These are phyloP conservation scores for Phytopythium ostracodes DNA, from an alignment of 352 stramenopile genomes.

Conservation along the genomic window DNA sequence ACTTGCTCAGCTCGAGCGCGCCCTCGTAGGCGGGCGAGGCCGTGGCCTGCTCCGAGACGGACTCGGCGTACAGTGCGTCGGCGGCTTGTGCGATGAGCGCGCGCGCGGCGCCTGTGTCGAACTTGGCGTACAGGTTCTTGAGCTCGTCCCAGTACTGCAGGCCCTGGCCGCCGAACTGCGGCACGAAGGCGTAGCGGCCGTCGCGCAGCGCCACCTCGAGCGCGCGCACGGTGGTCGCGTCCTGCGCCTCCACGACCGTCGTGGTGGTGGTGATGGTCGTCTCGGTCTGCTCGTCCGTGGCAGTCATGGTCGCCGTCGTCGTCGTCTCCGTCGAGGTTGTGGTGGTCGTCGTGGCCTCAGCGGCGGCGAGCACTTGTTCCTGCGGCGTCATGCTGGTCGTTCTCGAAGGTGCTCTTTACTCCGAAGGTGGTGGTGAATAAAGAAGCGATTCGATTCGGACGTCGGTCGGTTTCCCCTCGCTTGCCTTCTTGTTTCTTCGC, in stretches of 20 bases:
- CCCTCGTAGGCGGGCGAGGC: slow-evolving; percentile 49
- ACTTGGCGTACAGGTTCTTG: slow-evolving; percentile 35
- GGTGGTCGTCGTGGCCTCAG: slow-evolving; percentile 16
- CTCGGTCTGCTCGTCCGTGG: slow-evolving; percentile 17
- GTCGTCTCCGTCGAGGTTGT: slow-evolving; percentile 11
- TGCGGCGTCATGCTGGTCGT: slow-evolving; percentile 4
- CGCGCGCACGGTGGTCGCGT: slow-evolving; percentile 6
- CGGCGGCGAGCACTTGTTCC: slow-evolving; percentile 5
- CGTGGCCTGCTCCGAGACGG: slow-evolving; percentile 27
- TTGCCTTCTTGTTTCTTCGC: slow-evolving; percentile 9
- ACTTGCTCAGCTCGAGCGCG: slow-evolving; percentile 42
- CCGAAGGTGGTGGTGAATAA: not conserved
- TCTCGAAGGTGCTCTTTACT: slow-evolving; percentile 6
- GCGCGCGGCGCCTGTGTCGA: slow-evolving; percentile 21
- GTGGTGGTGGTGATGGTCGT: slow-evolving; percentile 18
- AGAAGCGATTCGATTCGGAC: not conserved
- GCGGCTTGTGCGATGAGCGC: slow-evolving; percentile 42
- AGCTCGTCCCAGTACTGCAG: slow-evolving; percentile 67
- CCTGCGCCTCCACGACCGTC: slow-evolving; percentile 1
- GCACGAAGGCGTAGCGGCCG: slow-evolving; percentile 28
- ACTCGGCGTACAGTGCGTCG: slow-evolving; percentile 49
- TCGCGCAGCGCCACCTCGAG: slow-evolving; percentile 20
- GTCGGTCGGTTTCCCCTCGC: not conserved
- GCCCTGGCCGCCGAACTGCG: slow-evolving; percentile 72
- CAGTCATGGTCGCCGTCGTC: slow-evolving; percentile 14